Percentiles rank a stretch among this genome's conserved stretches.
These are phyloP conservation scores for Leucosporidium creatinivorum DNA, from an alignment of 768 basidiomycete genomes.

Conservation along the genomic window DNA sequence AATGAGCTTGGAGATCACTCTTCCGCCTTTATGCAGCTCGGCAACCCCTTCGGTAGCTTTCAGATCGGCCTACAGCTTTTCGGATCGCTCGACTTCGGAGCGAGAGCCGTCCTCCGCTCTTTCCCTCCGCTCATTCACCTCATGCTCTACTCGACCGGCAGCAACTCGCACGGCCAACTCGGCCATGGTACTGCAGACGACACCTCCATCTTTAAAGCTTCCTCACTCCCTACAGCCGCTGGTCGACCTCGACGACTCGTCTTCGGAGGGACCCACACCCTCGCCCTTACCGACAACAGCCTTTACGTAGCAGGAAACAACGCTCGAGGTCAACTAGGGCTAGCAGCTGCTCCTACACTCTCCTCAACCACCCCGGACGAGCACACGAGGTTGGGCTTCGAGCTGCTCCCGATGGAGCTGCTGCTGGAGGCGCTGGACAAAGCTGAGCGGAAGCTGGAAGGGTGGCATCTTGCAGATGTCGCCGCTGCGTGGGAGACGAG, in stretches of 20 bases:
- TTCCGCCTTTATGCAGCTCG: too few species aligned
- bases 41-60: too few species aligned
- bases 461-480: conserved; percentile 50
- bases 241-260: conserved; percentile 50
- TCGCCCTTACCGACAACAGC: conserved; percentile 50
- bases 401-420: conserved; percentile 37
- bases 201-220: conserved; percentile 10
- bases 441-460: conserved; percentile 6
- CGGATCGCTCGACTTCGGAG: too few species aligned
- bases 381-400: not conserved
- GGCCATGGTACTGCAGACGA: conserved; percentile 12
- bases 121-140: not conserved
- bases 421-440: conserved; percentile 42
- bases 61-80: too few species aligned
- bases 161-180: conserved; percentile 36
- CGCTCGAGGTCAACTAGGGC: conserved; percentile 59
- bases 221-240: not conserved
- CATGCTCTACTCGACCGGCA: conserved; percentile 23
- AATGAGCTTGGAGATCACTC: too few species aligned
- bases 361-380: too few species aligned
- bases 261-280: conserved; percentile 71
- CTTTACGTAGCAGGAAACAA: conserved; percentile 75
- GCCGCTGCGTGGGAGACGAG: conserved; percentile 78
- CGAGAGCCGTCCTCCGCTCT: not conserved
- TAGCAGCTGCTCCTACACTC: conserved; percentile 37